phyloP scores from a whole-genome alignment of 2,329 filamentous ascomycete species.

The Colletotrichum sp. region DNA sequence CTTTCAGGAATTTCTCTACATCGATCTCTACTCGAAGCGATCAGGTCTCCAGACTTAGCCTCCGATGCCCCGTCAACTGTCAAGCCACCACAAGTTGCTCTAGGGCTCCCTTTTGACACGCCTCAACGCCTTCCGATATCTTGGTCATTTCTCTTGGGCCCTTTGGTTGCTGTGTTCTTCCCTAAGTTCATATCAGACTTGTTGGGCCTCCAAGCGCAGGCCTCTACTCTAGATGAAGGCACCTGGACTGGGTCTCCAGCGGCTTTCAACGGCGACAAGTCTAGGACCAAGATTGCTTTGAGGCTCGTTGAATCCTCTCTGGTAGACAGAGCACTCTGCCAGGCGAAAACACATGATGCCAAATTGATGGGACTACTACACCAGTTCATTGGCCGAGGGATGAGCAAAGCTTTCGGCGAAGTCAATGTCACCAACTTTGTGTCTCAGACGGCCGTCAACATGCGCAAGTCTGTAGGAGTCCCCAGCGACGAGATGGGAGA shows the following conservation, averaged over 20 bases:
- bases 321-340: slow-evolving; percentile 30
- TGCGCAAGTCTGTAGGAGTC: slow-evolving; percentile 38
- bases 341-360: slow-evolving; percentile 34
- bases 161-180: slow-evolving; percentile 39
- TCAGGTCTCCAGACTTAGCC: neutral
- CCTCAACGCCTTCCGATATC: slow-evolving; percentile 43
- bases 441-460: slow-evolving; percentile 42
- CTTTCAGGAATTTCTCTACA: slow-evolving; percentile 47
- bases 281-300: slow-evolving; percentile 34
- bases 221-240: slow-evolving; percentile 27
- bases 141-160: slow-evolving; percentile 45
- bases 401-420: slow-evolving; percentile 33
- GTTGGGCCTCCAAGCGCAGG: slow-evolving; percentile 36
- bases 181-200: slow-evolving; percentile 34
- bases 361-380: slow-evolving; percentile 47
- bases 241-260: slow-evolving; percentile 37
- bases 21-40: slow-evolving; percentile 36
- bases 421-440: slow-evolving; percentile 35
- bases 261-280: slow-evolving; percentile 27
- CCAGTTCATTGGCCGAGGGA: slow-evolving; percentile 40
- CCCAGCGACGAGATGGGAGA: slow-evolving; percentile 39
- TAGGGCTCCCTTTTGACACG: slow-evolving; percentile 42
- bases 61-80: neutral
- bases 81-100: slow-evolving; percentile 13
- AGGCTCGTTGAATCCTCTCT: slow-evolving; percentile 31